phyloP scores from a whole-genome alignment of 2,329 filamentous ascomycete genomes.

The Paecilomyces sp. region DNA sequence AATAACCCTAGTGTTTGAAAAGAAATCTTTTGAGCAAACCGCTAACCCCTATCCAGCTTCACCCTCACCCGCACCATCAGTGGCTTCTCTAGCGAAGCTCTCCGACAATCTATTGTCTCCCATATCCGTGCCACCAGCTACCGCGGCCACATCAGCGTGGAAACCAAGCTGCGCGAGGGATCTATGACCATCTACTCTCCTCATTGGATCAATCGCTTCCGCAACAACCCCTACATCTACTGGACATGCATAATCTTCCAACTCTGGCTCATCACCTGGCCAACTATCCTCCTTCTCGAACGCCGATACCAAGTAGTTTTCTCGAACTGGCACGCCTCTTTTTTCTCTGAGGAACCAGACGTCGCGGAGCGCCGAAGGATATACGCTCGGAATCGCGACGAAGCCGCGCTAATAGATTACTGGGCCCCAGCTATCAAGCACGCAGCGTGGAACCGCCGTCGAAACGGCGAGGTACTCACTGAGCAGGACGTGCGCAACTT shows the following conservation, averaged over 20 bases:
- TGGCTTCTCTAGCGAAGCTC: constrained; percentile 19
- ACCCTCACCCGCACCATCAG: constrained; percentile 21
- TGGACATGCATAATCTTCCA: constrained; percentile 29
- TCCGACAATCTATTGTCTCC: constrained; percentile 22
- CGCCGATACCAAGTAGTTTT: constrained; percentile 27
- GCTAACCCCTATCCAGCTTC: constrained; percentile 3
- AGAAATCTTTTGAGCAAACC: neutral
- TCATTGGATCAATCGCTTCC: constrained; percentile 30
- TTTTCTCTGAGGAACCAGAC: constrained; percentile 2
- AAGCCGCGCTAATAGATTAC: constrained; percentile 20
- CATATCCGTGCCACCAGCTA: constrained; percentile 33
- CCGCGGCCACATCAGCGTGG: constrained; percentile 23
- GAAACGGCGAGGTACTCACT: constrained; percentile 11
- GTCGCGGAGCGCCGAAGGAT: constrained; percentile 5
- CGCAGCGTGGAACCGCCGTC: constrained; percentile 24
- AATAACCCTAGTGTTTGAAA: neutral
- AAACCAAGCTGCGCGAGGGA: constrained; percentile 14
- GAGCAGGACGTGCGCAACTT: constrained; percentile 9
- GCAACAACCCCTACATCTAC: constrained; percentile 26
- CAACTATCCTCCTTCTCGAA: constrained; percentile 29
- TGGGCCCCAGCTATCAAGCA: constrained; percentile 29
- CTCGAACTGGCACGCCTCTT: constrained; percentile 23
- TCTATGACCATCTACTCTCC: constrained; percentile 31
- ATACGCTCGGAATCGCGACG: constrained; percentile 19
- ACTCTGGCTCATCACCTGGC: constrained; percentile 35